Conservation (phyloP, 257 asterid genomes). For the Oldenlandia corymbosa region DNA sequence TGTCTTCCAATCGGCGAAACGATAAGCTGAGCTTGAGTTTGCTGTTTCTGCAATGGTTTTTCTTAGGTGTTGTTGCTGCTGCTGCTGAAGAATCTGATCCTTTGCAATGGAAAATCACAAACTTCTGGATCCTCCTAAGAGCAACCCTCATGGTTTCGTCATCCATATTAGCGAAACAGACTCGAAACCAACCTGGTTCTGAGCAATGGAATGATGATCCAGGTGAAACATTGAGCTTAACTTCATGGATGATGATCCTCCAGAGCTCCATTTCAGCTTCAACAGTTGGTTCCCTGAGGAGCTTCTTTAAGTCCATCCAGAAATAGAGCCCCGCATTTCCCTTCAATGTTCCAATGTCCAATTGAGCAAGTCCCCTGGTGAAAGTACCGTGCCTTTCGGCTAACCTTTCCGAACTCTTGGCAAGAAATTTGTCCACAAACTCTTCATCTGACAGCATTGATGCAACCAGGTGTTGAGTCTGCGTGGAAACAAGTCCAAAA, state of each 20-base stretch:
- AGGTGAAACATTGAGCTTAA: constrained; percentile 71
- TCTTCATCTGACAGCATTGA: constrained; percentile 57
- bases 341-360: constrained; percentile 46
- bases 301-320: constrained; percentile 67
- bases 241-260: constrained; percentile 54
- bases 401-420: constrained; percentile 44
- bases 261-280: constrained; percentile 65
- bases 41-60: constrained; percentile 39
- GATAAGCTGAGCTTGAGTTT: constrained; percentile 71
- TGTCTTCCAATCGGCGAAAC: constrained; percentile 54
- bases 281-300: constrained; percentile 39
- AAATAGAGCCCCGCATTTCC: constrained; percentile 59
- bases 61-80: constrained; percentile 19
- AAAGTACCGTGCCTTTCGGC: constrained; percentile 35
- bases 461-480: constrained; percentile 64
- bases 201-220: constrained; percentile 72
- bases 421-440: constrained; percentile 43
- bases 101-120: constrained; percentile 34
- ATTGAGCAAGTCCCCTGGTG: constrained; percentile 41
- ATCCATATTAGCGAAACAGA: constrained; percentile 80
- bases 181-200: constrained; percentile 87
- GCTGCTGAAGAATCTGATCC: constrained; percentile 15
- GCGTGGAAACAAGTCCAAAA: constrained; percentile 76
- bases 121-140: constrained; percentile 42
- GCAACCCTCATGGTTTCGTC: constrained; percentile 51